Base-by-base conservation (phyloP, 768 basidiomycete species). In the Lactifluus hygrophoroides region DNA sequence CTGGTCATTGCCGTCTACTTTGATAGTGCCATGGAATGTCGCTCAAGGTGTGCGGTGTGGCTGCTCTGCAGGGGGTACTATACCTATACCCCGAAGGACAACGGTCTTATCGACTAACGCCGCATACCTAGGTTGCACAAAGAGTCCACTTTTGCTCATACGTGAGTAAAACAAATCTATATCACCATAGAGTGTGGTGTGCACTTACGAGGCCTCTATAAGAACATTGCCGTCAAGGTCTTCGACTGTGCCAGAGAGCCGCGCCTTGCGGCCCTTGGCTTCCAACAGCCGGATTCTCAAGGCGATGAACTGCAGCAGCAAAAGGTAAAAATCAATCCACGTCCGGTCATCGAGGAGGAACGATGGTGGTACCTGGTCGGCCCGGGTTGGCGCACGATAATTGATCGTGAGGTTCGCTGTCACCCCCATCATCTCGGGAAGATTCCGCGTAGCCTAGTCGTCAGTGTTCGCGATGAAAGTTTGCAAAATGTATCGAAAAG, bases 381-480 rank as follows among this genome's bases (percentile, higher is more conserved):
- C 94, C 53, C 80, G 82, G 2, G 91, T 92, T 0, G 95, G 95
- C 2, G 90, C 87, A 52, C 81, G 83, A 72, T 94, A 99, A 65
- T 85, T 83, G 49, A 97, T 70, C 4, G 77, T 77, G 43, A 99
- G 76, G 43, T 81, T 88, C 2, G 94, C 95, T 0, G 95, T 99
- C 11, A 98, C 94, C 17, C 90, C 95, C 40, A 98, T 84, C 67
- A 88, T 86, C 21, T 89, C 86, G 0, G 94, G 92, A 0, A 98
- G 74, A 67, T 92, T 91, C 49, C 79, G 76, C 42, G 94, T 80
- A 13, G 95, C 93, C 92, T 95, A 54, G 0, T 56, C 11, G 48
- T 21, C 53, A 32, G 19, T 14, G 42, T 48, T 5, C 54, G 45
- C 35, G 62, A 14, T n/a, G 16, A 48, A 44, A 11, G 8, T 1